Conservation (phyloP, 192 early-diverging fungal species). For the Backusella macrospora region DNA sequence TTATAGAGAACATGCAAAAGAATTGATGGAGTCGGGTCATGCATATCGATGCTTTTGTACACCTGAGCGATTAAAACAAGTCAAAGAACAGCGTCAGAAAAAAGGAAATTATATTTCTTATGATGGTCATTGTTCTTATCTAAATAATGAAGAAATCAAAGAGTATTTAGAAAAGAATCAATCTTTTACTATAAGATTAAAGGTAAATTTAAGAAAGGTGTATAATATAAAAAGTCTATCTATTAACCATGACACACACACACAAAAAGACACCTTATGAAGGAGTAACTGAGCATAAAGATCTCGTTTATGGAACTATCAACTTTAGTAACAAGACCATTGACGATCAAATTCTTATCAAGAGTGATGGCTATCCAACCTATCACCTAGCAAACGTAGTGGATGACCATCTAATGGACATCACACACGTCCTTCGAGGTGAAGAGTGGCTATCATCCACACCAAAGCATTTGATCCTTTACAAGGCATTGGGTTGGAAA, state of each 20-base stretch:
- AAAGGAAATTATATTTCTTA: slow-evolving; percentile 66
- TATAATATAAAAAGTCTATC: neutral
- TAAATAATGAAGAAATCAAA: slow-evolving; percentile 69
- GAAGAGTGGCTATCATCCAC: slow-evolving; percentile 96
- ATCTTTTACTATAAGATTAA: slow-evolving; percentile 75
- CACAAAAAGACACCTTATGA: slow-evolving; percentile 43
- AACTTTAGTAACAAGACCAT: slow-evolving; percentile 73
- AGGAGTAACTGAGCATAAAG: slow-evolving; percentile 61
- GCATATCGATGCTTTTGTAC: slow-evolving; percentile 94
- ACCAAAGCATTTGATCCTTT: slow-evolving; percentile 88
- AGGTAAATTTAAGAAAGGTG: slow-evolving; percentile 40
- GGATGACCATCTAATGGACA: slow-evolving; percentile 89
- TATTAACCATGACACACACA: neutral
- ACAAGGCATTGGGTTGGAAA: slow-evolving; percentile 79
- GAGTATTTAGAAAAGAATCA: slow-evolving; percentile 55
- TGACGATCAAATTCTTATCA: slow-evolving; percentile 89
- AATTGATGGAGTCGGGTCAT: slow-evolving; percentile 66
- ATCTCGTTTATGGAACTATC: slow-evolving; percentile 77
- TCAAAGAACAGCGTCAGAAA: slow-evolving; percentile 58
- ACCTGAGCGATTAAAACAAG: slow-evolving; percentile 62
- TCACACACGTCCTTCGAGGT: slow-evolving; percentile 91
- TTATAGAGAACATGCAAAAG: slow-evolving; percentile 69
- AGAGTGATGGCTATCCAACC: slow-evolving; percentile 91
- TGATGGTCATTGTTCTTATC: slow-evolving; percentile 76
- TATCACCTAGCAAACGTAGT: slow-evolving; percentile 97